These are phyloP conservation scores for Reticulascus tulasneorum DNA, from an alignment of 2,329 filamentous ascomycete species.

Conservation along the genomic window DNA sequence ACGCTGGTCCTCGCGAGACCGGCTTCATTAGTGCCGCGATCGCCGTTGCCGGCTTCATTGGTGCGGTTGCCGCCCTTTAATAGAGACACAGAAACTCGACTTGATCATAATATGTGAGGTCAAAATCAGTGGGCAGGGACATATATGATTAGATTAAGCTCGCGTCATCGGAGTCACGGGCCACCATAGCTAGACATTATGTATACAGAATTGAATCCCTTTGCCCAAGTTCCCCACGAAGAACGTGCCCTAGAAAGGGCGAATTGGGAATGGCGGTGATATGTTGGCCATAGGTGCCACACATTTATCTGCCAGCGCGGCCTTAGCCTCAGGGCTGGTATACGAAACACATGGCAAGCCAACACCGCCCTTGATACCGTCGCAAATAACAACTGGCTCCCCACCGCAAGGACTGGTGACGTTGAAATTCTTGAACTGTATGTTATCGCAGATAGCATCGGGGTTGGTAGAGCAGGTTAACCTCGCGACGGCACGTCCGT, in stretches of 20 bases:
- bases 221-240: too few relatives aligned
- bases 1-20: slow-evolving; percentile 18
- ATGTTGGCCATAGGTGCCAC: slow-evolving; percentile 24
- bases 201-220: too few relatives aligned
- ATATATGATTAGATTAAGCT: too few relatives aligned
- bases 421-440: slow-evolving; percentile 48
- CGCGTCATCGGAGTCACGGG: too few relatives aligned
- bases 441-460: slow-evolving; percentile 49
- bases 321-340: slow-evolving; percentile 26
- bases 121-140: too few relatives aligned
- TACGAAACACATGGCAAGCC: slow-evolving; percentile 29
- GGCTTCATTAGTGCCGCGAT: slow-evolving; percentile 17
- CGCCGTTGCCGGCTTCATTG: slow-evolving; percentile 21
- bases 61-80: slow-evolving; percentile 20
- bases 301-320: slow-evolving; percentile 27
- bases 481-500: slow-evolving; percentile 47
- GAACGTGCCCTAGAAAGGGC: too few relatives aligned
- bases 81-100: background rate
- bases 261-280: too few relatives aligned
- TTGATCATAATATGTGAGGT: background rate
- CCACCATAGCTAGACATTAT: too few relatives aligned
- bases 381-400: slow-evolving; percentile 44
- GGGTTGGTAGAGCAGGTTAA: slow-evolving; percentile 50
- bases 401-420: slow-evolving; percentile 48
- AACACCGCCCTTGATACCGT: slow-evolving; percentile 37